Evolutionary conservation across 129 eudicot genomes (phyloP).

Genomic region (Chrysanthemum lavandulifolium): DNA sequence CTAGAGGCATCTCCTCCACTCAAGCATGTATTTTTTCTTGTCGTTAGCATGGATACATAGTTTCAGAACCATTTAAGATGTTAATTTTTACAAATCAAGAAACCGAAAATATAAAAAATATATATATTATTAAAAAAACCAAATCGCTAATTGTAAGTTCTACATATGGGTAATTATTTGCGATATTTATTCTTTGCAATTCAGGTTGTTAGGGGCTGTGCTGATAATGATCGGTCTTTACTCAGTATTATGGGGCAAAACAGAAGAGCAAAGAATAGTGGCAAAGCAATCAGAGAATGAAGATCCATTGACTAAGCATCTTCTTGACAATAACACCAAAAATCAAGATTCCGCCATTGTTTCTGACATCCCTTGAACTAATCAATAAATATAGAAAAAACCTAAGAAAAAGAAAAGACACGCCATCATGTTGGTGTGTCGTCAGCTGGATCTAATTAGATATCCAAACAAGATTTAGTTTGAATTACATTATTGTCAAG

Average conservation of each 20-base stretch:
- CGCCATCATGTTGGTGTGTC: not conserved
- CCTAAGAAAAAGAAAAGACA: not conserved
- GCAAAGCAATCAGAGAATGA: constrained; percentile 43
- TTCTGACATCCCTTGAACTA: constrained; percentile 49
- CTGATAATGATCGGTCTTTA: constrained; percentile 71
- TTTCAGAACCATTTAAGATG: too few relatives aligned
- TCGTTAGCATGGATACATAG: too few relatives aligned
- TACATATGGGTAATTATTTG: not conserved
- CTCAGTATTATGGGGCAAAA: constrained; percentile 87
- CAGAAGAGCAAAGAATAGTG: constrained; percentile 47
- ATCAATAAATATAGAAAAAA: not conserved
- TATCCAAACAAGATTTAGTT: constrained; percentile 10
- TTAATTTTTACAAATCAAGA: too few relatives aligned
- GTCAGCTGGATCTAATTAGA: constrained; percentile 7
- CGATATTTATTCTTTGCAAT: constrained; percentile 5
- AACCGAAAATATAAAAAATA: too few relatives aligned
- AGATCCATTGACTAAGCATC: constrained; percentile 50
- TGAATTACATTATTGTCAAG: constrained; percentile 21
- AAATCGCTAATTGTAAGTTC: not conserved
- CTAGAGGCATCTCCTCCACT: too few relatives aligned
- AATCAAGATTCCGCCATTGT: constrained; percentile 26
- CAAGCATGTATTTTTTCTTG: too few relatives aligned
- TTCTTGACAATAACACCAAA: constrained; percentile 41
- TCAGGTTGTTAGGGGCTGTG: constrained; percentile 74
- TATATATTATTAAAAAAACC: not conserved